Base-by-base conservation (phyloP, 2,329 filamentous ascomycete species). In the Aspergillus sp. region DNA sequence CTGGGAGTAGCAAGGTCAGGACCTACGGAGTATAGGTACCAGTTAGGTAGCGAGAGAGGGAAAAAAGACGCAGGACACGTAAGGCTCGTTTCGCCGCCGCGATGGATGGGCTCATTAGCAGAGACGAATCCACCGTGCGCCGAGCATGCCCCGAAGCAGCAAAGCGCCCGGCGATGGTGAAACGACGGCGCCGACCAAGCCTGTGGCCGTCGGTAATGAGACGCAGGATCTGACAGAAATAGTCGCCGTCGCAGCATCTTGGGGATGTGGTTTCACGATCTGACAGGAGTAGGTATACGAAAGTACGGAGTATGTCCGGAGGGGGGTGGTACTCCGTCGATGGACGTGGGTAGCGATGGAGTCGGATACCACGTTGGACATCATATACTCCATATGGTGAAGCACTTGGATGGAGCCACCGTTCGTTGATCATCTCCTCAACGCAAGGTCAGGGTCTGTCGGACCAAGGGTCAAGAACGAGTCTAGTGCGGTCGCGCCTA, bases 111-210 rank as follows among this genome's bases (percentile, higher is more conserved):
- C 25, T 29, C 25, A 29, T 29, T 29, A 29, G 25, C 25, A 29
- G 25, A 29, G 25, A 13, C 25, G 31, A 29, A 38, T 19, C 19
- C 31, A 19, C 23, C 57, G 25, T 10, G 9, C 25, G 47, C 48
- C 53, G 49, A 61, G 52, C 45, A 57, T 52, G 16, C 14, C 62
- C 60, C 40, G 25, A 63, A 56, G 42, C 20, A 58, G 63, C 55
- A 53, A 66, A 65, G 64, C 59, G 60, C 63, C 63, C 64, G 63
- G 59, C 34, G 45, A 54, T 52, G 49, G 54, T 67, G 65, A 67
- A 67, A 67, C 48, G 31, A 23, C 64, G 5, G 40, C 40, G 16
- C 19, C 17, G 19, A 2, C 17, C 40, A 17, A 42, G 40, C 19
- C 36, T 31, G 21, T 23, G 46, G 5, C 20, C 45, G 44, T 36